Evolutionary conservation across 1,284 basidiomycete genomes (phyloP), one percentile per base, ranked within the genome.

Genomic region (Papiliotrema laurentii): DNA sequence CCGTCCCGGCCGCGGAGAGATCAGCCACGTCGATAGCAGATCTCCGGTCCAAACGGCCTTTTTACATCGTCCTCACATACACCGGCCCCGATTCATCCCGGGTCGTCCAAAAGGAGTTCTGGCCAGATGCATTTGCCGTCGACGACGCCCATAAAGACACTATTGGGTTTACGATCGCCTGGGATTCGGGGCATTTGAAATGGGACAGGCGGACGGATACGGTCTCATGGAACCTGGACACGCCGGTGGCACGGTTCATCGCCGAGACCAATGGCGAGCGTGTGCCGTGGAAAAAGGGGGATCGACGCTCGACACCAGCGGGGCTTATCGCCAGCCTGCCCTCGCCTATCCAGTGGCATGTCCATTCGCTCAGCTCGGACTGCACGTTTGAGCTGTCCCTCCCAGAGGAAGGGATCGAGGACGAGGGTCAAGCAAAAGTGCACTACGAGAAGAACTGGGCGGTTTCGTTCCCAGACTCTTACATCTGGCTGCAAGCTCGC

Each of bases 381-480:
- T 49, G 45, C 25, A 18, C 38, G 5, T 60, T 54, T 43, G 40
- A 47, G 5, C 47, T 60, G 22, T 19, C 27, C 18, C 34, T 54
- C n/a, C 26, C n/a, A n/a, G n/a, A n/a, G n/a, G n/a, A n/a, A n/a
- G n/a, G n/a, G n/a, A n/a, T n/a, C n/a, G 34, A 2, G 21, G 38
- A 16, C 31, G 10, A 7, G 33, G 59, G 61, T 2, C 27, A 24
- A 24, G 61, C 56, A 1, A 45, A 41, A 18, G 58, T 53, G 3
- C 61, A 63, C 34, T 31, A 47, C n/a, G 61, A 63, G 47, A 63
- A 63, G 54, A 63, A 63, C 27, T 63, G 61, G 61, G 61, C 61
- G 13, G 26, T 51, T 14, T 56, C 56, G 10, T 63, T 63, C 44
- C 61, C 61, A 7, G 51, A 50, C 14, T 50, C 53, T 11, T 60